Percentiles rank a stretch among this genome's conserved stretches.
These are phyloP conservation scores for Eragrostis curvula DNA, from an alignment of 176 grass and related monocot species.

Conservation along the genomic window DNA sequence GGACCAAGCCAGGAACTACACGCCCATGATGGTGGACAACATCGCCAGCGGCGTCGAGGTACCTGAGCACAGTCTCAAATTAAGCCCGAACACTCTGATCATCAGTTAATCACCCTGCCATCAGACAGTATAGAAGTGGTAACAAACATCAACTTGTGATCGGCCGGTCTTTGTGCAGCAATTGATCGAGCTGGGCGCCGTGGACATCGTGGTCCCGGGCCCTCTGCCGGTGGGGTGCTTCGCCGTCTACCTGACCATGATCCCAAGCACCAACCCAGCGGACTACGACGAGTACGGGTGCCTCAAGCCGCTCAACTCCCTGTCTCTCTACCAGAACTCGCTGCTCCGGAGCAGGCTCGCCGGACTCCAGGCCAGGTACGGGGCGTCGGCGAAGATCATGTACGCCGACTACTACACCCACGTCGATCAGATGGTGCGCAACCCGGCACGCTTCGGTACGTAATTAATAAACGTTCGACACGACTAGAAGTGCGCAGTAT, in stretches of 20 bases:
- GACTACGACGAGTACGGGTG: constrained; percentile 54
- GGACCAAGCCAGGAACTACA: constrained; percentile 29
- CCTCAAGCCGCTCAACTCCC: constrained; percentile 42
- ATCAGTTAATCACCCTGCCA: too few relatives aligned
- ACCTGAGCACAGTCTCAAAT: neutral
- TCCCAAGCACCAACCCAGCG: neutral
- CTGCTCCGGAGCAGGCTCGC: constrained; percentile 32
- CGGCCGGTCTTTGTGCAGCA: too few relatives aligned
- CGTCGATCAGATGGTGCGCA: constrained; percentile 28
- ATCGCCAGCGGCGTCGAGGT: constrained; percentile 48
- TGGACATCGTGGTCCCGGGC: constrained; percentile 55
- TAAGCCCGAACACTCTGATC: neutral
- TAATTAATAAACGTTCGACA: too few relatives aligned
- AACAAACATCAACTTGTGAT: too few relatives aligned
- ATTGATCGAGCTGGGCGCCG: constrained; percentile 51
- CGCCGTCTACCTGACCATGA: constrained; percentile 43
- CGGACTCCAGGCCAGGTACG: constrained; percentile 11
- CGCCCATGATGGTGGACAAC: constrained; percentile 40
- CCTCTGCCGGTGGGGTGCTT: constrained; percentile 54
- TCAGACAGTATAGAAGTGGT: too few relatives aligned
- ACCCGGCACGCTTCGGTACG: constrained; percentile 37
- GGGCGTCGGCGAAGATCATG: constrained; percentile 37
- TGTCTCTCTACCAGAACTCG: constrained; percentile 39
- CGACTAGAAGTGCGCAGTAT: too few relatives aligned
- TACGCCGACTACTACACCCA: constrained; percentile 63